Evolutionary conservation across 805 yeast genomes (phyloP), one percentile per base, ranked within the genome.

Genomic region (Kuraishia ogatae): DNA sequence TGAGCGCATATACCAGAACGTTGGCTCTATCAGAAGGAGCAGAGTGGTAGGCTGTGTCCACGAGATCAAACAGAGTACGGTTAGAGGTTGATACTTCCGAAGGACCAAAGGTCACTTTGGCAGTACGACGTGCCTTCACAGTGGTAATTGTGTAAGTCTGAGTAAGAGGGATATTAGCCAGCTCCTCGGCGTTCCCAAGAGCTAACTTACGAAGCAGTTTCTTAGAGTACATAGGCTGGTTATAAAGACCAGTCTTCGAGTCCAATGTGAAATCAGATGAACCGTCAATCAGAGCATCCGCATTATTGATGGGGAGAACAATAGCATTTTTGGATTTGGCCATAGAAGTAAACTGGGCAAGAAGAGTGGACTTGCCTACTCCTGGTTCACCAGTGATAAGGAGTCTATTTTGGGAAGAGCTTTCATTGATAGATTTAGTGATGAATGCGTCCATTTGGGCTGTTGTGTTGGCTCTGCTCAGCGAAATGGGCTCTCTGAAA

Each of bases 141-240:
- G 59, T 58, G 43, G 70, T 65, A 48, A 70, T 62, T 8, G 68
- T 58, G 50, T 73, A 67, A 54, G 66, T 62, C 55, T 70, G 66
- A 50, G 67, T 71, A 50, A 76, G 58, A 50, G 62, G 60, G 48
- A 79, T 63, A 10, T 69, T 62, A 15, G 65, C 54, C 28, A 84
- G 66, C 3, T 69, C 48, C 1, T 63, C 68, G 48, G 64, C 65
- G 61, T 85, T 85, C 13, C 77, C 78, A 52, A 71, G 71, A 50
- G 70, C 64, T 43, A 82, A 69, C 65, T 81, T 82, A 58, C 74
- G 72, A 57, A 89, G 65, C 66, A 89, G 76, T 51, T 78, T 76
- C 63, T 82, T 82, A 53, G 87, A 71, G 64, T 75, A 80, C 93
- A 87, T 86, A 56, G 93, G 96, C 70, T 91, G 97, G 52, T 82